A percentile compares a stretch with the other conserved stretches of the same genome.
Conservation (phyloP, 2,329 filamentous ascomycete genomes). For the Byssochlamys sp. region DNA sequence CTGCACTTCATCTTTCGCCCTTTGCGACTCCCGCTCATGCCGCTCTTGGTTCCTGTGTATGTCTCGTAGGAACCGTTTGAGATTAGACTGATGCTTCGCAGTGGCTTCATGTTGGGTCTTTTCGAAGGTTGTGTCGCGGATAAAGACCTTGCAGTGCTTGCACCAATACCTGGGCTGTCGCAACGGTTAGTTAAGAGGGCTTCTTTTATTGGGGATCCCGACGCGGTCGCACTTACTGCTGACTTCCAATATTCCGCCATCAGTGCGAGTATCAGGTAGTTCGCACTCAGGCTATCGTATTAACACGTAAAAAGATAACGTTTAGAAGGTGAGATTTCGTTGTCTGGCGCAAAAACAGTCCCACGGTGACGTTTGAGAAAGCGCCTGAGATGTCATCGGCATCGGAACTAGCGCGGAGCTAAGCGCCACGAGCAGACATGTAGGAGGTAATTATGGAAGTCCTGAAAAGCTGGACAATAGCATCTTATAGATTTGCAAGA, state of each 20-base stretch:
- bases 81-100: conserved; percentile 68
- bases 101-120: conserved; percentile 82
- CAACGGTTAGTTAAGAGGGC: conserved; percentile 12
- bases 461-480: neutral
- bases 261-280: neutral
- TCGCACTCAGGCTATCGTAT: neutral
- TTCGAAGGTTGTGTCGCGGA: conserved; percentile 87
- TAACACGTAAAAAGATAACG: neutral
- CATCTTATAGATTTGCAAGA: neutral
- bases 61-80: conserved; percentile 82
- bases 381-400: neutral
- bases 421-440: neutral
- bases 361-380: neutral
- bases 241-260: conserved; percentile 99
- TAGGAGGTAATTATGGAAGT: neutral
- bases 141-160: conserved; percentile 85
- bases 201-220: neutral
- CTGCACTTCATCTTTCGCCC: conserved; percentile 74
- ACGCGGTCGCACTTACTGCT: conserved; percentile 45
- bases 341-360: neutral
- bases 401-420: conserved; percentile 3
- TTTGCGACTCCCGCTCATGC: conserved; percentile 69
- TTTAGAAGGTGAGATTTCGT: neutral
- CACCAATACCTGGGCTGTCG: conserved; percentile 81
- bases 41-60: conserved; percentile 77